phyloP scores from a whole-genome alignment of 2,329 filamentous ascomycete species.

The Camillea tinctor region DNA sequence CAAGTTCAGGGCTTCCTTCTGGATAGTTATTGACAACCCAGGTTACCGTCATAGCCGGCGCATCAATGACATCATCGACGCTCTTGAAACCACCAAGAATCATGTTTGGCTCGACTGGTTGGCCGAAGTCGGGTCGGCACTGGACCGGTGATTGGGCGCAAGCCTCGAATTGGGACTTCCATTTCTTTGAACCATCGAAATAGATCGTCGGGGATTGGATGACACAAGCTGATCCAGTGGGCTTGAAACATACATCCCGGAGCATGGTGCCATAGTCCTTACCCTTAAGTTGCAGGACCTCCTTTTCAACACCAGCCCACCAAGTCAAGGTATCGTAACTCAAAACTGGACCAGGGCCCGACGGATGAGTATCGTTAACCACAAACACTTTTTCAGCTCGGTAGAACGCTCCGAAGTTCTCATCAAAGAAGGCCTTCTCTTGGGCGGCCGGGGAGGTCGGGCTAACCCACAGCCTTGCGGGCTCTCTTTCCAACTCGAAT shows the following conservation, averaged over 20 bases:
- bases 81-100: conserved; percentile 78
- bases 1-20: conserved; percentile 69
- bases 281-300: conserved; percentile 71
- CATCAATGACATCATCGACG: conserved; percentile 64
- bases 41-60: conserved; percentile 80
- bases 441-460: conserved; percentile 85
- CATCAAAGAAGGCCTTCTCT: conserved; percentile 92
- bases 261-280: conserved; percentile 66
- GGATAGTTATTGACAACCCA: conserved; percentile 91
- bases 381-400: conserved; percentile 90
- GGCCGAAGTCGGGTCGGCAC: conserved; percentile 85
- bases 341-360: conserved; percentile 71
- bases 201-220: conserved; percentile 92
- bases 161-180: conserved; percentile 68
- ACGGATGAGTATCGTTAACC: conserved; percentile 75
- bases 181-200: conserved; percentile 68
- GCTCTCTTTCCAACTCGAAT: conserved; percentile 88
- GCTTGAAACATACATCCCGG: conserved; percentile 90
- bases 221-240: conserved; percentile 83
- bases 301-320: conserved; percentile 90
- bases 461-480: conserved; percentile 94
- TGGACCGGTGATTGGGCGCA: conserved; percentile 79
- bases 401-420: conserved; percentile 93
- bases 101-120: conserved; percentile 82
- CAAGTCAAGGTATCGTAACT: conserved; percentile 85